phyloP scores from a whole-genome alignment of 352 stramenopile genomes.

The Phytophthora cactorum region DNA sequence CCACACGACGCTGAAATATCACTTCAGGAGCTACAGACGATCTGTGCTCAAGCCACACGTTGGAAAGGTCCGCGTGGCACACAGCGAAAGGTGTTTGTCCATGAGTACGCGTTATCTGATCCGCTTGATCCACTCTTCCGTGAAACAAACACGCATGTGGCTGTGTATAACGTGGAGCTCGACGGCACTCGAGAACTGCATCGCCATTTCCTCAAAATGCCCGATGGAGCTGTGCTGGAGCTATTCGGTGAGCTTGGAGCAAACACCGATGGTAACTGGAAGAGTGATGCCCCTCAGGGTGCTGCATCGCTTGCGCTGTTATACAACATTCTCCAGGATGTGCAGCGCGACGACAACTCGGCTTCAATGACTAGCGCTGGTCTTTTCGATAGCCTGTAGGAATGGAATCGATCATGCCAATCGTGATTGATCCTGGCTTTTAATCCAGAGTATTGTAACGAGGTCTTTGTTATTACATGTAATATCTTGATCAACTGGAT shows the following conservation, averaged over 20 bases:
- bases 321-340: slow-evolving; percentile 62
- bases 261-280: slow-evolving; percentile 46
- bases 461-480: too few relatives aligned
- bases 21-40: slow-evolving; percentile 66
- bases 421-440: too few relatives aligned
- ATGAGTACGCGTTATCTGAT: slow-evolving; percentile 81
- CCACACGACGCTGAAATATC: slow-evolving; percentile 91
- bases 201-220: slow-evolving; percentile 88
- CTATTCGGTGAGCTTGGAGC: slow-evolving; percentile 74
- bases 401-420: not conserved
- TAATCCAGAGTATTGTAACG: too few relatives aligned
- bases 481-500: too few relatives aligned
- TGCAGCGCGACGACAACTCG: slow-evolving; percentile 33
- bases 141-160: slow-evolving; percentile 79
- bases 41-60: slow-evolving; percentile 63
- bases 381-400: slow-evolving; percentile 34
- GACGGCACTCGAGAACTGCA: slow-evolving; percentile 66
- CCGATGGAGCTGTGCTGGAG: slow-evolving; percentile 88
- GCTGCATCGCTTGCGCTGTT: slow-evolving; percentile 50
- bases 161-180: slow-evolving; percentile 81
- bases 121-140: slow-evolving; percentile 65
- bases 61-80: slow-evolving; percentile 69
- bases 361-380: slow-evolving; percentile 3
- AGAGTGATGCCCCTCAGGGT: slow-evolving; percentile 37
- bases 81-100: slow-evolving; percentile 81